phyloP scores from a whole-genome alignment of 2,329 filamentous ascomycete genomes.

The Fusarium sp. region DNA sequence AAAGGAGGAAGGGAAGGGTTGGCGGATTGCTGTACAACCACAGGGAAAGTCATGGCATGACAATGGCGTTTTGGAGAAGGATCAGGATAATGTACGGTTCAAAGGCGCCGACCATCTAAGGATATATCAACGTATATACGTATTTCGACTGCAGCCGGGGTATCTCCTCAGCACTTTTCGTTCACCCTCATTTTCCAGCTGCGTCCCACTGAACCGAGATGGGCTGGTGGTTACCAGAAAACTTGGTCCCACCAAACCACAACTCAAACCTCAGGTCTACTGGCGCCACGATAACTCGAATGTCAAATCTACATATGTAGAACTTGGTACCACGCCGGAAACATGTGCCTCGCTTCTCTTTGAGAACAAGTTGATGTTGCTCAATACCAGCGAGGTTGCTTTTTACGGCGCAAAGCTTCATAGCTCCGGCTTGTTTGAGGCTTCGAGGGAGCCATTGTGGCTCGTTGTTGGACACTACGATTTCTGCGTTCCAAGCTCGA shows the following conservation, averaged over 20 bases:
- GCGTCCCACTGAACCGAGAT: constrained; percentile 42
- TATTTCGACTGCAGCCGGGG: constrained; percentile 19
- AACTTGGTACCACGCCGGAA: constrained; percentile 56
- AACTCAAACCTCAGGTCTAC: constrained; percentile 66
- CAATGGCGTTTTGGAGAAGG: constrained; percentile 37
- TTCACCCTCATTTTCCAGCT: neutral
- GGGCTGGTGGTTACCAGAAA: constrained; percentile 41
- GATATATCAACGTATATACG: constrained; percentile 34
- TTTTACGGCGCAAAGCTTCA: constrained; percentile 57
- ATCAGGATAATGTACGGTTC: constrained; percentile 31
- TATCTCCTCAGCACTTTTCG: neutral
- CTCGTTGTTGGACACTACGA: constrained; percentile 59
- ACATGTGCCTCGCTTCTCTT: constrained; percentile 54
- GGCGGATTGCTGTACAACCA: constrained; percentile 13
- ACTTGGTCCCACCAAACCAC: constrained; percentile 52
- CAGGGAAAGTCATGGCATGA: constrained; percentile 19
- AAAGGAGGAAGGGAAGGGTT: constrained; percentile 6
- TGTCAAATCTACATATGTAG: constrained; percentile 61
- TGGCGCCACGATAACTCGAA: constrained; percentile 68
- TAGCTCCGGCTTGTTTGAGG: constrained; percentile 55
- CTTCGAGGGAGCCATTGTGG: constrained; percentile 55
- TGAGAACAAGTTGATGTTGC: constrained; percentile 56
- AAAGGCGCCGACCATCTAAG: constrained; percentile 15
- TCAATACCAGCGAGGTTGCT: constrained; percentile 58
- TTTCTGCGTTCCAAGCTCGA: constrained; percentile 56